These are phyloP conservation scores for Cutaneotrichosporon cavernicola DNA, from an alignment of 1,284 basidiomycete species.

Conservation along the genomic window DNA sequence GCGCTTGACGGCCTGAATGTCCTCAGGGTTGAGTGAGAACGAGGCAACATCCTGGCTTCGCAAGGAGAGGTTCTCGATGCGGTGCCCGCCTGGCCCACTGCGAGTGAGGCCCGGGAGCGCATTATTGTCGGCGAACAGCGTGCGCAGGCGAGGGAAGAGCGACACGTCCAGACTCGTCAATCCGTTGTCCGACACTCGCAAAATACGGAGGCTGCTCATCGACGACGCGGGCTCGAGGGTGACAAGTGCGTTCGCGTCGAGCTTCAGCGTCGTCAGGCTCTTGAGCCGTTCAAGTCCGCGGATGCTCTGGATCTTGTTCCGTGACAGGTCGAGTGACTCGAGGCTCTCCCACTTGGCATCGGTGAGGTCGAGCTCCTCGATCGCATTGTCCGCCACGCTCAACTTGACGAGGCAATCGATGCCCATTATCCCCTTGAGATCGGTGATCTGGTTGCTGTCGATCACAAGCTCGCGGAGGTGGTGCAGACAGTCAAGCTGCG, in stretches of 20 bases:
- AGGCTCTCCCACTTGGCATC: conserved; percentile 71
- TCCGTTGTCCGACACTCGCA: conserved; percentile 81
- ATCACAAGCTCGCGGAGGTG: conserved; percentile 86
- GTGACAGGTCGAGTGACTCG: conserved; percentile 77
- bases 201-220: conserved; percentile 72
- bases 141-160: conserved; percentile 71
- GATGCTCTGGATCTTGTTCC: conserved; percentile 68
- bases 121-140: conserved; percentile 91
- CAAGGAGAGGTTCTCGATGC: conserved; percentile 85
- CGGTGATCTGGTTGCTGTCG: conserved; percentile 75
- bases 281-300: conserved; percentile 64
- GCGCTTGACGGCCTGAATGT: conserved; percentile 84
- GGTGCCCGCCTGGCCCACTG: conserved; percentile 59
- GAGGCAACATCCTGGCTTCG: conserved; percentile 68
- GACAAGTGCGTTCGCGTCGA: conserved; percentile 68
- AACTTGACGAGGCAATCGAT: conserved; percentile 80
- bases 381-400: conserved; percentile 73
- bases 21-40: conserved; percentile 59
- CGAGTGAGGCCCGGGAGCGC: conserved; percentile 58
- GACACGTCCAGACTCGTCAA: conserved; percentile 68
- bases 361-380: conserved; percentile 65
- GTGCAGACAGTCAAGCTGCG: conserved; percentile 75
- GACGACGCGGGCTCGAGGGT: conserved; percentile 30
- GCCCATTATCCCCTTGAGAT: conserved; percentile 72
- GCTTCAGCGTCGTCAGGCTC: conserved; percentile 68